Evolutionary conservation across 2,329 filamentous ascomycete species (phyloP).

Genomic region (Verticillium albo-atrum): DNA sequence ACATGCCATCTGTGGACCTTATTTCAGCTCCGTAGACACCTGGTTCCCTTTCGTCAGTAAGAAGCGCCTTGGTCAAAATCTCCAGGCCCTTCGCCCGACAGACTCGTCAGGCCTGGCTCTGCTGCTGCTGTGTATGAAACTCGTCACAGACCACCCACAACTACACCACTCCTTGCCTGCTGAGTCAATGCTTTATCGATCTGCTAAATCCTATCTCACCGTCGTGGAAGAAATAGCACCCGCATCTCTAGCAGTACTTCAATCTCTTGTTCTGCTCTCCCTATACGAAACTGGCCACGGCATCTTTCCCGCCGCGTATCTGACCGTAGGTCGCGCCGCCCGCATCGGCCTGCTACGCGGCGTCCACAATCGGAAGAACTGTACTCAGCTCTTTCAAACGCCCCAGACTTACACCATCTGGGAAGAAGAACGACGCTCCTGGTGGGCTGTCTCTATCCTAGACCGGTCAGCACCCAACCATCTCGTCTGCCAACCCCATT

Average conservation of each 20-base stretch:
- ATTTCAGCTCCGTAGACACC: neutral
- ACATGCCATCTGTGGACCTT: neutral
- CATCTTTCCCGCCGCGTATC: constrained; percentile 26
- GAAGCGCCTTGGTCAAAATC: neutral
- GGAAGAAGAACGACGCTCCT: constrained; percentile 26
- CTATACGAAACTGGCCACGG: constrained; percentile 28
- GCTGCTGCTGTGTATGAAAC: neutral
- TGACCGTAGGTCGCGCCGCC: constrained; percentile 18
- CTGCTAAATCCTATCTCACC: constrained; percentile 10
- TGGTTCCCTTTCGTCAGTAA: neutral
- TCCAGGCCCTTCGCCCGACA: neutral
- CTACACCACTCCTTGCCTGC: too few relatives aligned
- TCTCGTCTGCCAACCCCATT: constrained; percentile 14
- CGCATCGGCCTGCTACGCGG: constrained; percentile 13
- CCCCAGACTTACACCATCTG: constrained; percentile 20
- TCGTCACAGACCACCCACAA: neutral
- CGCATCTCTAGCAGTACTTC: constrained; percentile 18
- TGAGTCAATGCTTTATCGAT: constrained; percentile 4
- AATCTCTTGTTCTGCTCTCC: constrained; percentile 21
- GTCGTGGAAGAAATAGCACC: constrained; percentile 15
- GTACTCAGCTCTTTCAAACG: constrained; percentile 20
- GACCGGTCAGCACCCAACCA: constrained; percentile 23
- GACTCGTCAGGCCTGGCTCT: neutral
- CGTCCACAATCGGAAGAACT: constrained; percentile 17
- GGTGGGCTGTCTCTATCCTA: constrained; percentile 27